Conservation (phyloP, 2,329 filamentous ascomycete species). For the Didymella exigua region DNA sequence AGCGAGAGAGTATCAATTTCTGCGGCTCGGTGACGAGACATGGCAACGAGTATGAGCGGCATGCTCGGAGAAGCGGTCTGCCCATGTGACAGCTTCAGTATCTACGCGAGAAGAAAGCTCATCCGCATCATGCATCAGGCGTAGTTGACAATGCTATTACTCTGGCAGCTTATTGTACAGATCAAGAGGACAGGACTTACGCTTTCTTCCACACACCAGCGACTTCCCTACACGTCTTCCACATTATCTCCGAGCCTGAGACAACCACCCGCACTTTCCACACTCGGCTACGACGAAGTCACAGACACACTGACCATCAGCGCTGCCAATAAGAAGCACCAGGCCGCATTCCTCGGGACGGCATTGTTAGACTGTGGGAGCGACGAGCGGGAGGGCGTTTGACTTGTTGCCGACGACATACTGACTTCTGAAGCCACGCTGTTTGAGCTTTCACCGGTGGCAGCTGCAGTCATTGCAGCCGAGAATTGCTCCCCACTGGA, state of each 20-base stretch:
- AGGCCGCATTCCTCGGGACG: too few species aligned
- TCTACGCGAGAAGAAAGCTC: too few species aligned
- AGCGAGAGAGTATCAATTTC: background rate
- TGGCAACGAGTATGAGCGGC: too few species aligned
- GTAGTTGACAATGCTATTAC: background rate
- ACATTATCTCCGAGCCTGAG: too few species aligned
- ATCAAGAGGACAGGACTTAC: background rate
- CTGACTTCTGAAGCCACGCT: background rate
- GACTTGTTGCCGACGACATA: background rate
- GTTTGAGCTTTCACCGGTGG: background rate
- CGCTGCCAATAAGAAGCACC: background rate
- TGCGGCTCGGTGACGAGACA: too few species aligned
- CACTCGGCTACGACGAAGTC: background rate
- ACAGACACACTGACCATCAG: background rate
- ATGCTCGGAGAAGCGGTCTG: too few species aligned
- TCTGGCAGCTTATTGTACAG: background rate
- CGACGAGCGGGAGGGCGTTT: background rate
- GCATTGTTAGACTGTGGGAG: background rate
- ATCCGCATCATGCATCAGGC: background rate
- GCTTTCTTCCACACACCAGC: background rate
- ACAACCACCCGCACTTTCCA: background rate
- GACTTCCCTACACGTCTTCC: background rate
- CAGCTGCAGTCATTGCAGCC: background rate
- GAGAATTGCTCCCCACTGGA: background rate
- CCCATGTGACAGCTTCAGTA: too few species aligned